Conservation (phyloP, 768 basidiomycete species). For the Ramaria sp. region DNA sequence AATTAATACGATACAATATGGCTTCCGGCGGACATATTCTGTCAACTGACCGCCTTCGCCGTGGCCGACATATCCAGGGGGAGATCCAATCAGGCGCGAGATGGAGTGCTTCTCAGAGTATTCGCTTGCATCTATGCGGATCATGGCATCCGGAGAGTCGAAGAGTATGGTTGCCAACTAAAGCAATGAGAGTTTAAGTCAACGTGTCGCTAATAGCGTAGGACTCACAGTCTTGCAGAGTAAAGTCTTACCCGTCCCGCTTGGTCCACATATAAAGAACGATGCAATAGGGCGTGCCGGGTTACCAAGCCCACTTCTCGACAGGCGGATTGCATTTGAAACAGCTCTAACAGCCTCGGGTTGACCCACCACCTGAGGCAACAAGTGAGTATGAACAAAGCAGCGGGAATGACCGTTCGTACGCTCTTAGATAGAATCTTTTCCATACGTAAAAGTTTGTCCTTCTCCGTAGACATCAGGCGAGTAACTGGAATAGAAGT, state of each 20-base stretch:
- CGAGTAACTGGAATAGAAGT: conserved; percentile 85
- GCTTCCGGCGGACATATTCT: conserved; percentile 86
- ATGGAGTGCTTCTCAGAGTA: conserved; percentile 81
- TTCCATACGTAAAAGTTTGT: conserved; percentile 83
- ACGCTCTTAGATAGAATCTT: conserved; percentile 66
- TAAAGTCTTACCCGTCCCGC: conserved; percentile 85
- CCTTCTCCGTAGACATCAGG: conserved; percentile 80
- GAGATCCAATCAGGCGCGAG: conserved; percentile 59
- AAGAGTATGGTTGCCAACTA: conserved; percentile 85
- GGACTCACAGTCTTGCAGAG: conserved; percentile 74
- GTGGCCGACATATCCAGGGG: conserved; percentile 87
- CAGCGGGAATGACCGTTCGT: background rate
- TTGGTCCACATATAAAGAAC: conserved; percentile 88
- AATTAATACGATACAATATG: conserved; percentile 77
- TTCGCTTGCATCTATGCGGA: conserved; percentile 86
- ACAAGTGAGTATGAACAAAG: background rate
- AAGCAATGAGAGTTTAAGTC: conserved; percentile 7
- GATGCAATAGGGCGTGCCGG: conserved; percentile 81
- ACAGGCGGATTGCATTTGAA: conserved; percentile 86
- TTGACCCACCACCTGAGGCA: conserved; percentile 52
- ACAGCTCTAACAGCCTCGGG: conserved; percentile 86
- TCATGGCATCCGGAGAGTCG: conserved; percentile 85
- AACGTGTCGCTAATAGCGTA: conserved; percentile 1
- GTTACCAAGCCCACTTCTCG: conserved; percentile 88
- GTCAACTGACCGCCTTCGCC: conserved; percentile 86